Base-by-base conservation (phyloP, 202 grass and related monocot species). In the Bolboschoenoplectus hybrid region DNA sequence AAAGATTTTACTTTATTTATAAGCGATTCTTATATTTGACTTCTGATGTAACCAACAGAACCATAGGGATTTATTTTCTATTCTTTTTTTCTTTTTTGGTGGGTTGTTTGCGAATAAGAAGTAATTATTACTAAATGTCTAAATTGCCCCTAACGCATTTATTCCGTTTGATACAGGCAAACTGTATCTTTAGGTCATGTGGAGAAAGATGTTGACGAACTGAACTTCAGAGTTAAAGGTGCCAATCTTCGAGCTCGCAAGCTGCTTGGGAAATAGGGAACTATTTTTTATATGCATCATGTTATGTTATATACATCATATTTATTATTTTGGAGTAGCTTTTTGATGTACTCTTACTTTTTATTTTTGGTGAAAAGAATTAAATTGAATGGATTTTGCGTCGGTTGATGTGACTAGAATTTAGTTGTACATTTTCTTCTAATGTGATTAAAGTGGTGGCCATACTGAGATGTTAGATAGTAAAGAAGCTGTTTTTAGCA, bases 161-260 rank as follows among this genome's bases (percentile, higher is more conserved):
- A 32, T n/a, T 60, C 6, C 40, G 44, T 67, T 93, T 79, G 35
- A 74, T 93, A 63, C 85, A 97, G 95, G 80, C 88, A 93, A 89
- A 90, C 81, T 81, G 86, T 70, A 57, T 62, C 88, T 87, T 58
- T 97, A 84, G 89, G 74, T 47, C 16, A 83, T 67, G 80, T 85
- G 40, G 93, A 93, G 70, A 88, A 88, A 38, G 91, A 95, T 79
- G 89, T 85, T 3, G 93, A 95, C 2, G 90, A 92, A 52, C 76
- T 95, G 14, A 95, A 91, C 84, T 87, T 56, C 13, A 90, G 93
- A 64, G 76, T 93, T 45, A 91, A 86, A 90, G 93, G 93, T 61
- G 91, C 89, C 6, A 95, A 87, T 76, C 26, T 85, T 53, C 80
- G 87, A 55, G 52, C 91, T 40, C 87, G 89, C 5, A 86, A 80